Evolutionary conservation across 2,329 filamentous ascomycete genomes (phyloP), one percentile per base, ranked within the genome.

Genomic region (Dactylellina haptotyla): DNA sequence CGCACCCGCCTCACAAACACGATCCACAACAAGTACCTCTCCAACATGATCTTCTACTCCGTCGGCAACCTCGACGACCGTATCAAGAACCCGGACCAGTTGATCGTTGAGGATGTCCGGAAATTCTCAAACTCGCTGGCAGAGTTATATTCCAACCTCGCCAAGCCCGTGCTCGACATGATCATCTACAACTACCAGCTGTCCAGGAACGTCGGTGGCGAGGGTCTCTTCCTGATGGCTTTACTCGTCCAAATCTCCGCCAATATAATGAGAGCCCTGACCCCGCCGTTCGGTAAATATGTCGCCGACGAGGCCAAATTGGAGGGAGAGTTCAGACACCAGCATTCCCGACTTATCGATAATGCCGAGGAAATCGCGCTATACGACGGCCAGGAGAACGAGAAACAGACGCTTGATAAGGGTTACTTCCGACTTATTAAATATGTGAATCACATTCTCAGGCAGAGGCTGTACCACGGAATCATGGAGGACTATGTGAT

Each of bases 401-500:
- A 99, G 81, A 98, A 98, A 81, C 92, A 98, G 80, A 96, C 91
- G 0, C 84, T 99, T 59, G 95, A 99, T 82, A 98, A 98, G 83
- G 94, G 95, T 14, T 99, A 99, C 82, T 99, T 99, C 80, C 99
- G 95, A 1, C 85, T 99, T 37, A 99, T 99, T 83, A 98, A 97
- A 82, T 95, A 99, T 82, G 94, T 99, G 80, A 99, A 99, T 81
- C 89, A 96, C 79, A 97, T 98, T 76, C 83, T 99, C 75, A 87
- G 93, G 39, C 86, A 92, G 75, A 88, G 95, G 53, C 91, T 99
- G 80, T 98, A 98, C 81, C 94, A 99, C 80, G 94, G 93, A n/a
- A 90, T 99, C 79, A 97, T 98, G 94, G 95, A 99, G 80, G 95
- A 99, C 81, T 99, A 97, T 81, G 92, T 98, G 67, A 97, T 99